Evolutionary conservation across 768 basidiomycete species (phyloP).

Genomic region (Pleurotus pulmonarius): DNA sequence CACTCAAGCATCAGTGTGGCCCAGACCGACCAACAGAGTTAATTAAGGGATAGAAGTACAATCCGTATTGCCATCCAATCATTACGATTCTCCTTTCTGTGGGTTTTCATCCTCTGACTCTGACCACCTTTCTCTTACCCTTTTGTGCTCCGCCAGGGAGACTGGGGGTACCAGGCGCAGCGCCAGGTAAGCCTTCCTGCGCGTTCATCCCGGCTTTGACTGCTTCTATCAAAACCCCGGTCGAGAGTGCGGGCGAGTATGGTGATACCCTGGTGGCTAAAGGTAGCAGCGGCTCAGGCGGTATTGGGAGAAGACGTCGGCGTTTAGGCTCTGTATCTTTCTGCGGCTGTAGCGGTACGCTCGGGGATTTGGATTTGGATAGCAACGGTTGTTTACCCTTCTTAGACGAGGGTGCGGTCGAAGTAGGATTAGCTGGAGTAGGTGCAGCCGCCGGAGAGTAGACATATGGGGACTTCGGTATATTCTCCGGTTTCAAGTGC

Average conservation of each 20-base stretch:
- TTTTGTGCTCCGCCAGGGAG: conserved; percentile 45
- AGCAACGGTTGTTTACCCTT: conserved; percentile 52
- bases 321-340: conserved; percentile 22
- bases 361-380: conserved; percentile 40
- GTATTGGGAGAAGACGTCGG: conserved; percentile 53
- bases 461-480: conserved; percentile 63
- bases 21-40: no score
- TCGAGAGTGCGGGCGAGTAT: conserved; percentile 74
- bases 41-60: neutral
- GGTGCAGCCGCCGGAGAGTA: conserved; percentile 22
- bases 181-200: conserved; percentile 40
- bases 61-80: neutral
- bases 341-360: conserved; percentile 22
- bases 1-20: no score
- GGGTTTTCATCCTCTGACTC: conserved; percentile 48
- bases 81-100: neutral
- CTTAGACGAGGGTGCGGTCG: conserved; percentile 26
- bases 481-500: conserved; percentile 61
- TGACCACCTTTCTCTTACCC: conserved; percentile 77
- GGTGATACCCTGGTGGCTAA: conserved; percentile 72
- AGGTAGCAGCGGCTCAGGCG: conserved; percentile 74
- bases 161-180: conserved; percentile 28
- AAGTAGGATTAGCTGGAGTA: conserved; percentile 24
- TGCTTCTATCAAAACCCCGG: conserved; percentile 77
- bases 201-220: conserved; percentile 85